Percentiles rank a stretch among this genome's conserved stretches.
phyloP scores from a whole-genome alignment of 2,329 filamentous ascomycete genomes.

The Fusarium torulosum region DNA sequence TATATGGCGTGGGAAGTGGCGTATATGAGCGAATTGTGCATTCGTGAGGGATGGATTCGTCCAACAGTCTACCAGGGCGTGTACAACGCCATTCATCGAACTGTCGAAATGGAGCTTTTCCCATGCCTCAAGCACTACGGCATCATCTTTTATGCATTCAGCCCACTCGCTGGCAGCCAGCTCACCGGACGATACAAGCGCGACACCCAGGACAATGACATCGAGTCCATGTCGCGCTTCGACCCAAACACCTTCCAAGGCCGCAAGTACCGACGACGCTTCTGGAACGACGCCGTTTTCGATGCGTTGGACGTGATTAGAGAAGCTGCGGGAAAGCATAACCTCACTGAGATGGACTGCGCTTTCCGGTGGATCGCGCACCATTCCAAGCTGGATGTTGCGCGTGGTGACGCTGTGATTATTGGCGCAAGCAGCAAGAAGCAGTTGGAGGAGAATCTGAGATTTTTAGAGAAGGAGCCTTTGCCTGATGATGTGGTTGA shows the following conservation, averaged over 20 bases:
- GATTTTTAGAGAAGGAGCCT: constrained; percentile 67
- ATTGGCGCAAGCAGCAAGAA: constrained; percentile 63
- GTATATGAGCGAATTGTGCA: constrained; percentile 77
- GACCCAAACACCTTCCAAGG: constrained; percentile 35
- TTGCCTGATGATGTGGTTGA: constrained; percentile 79
- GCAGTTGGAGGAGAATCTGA: constrained; percentile 62
- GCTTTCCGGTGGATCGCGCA: constrained; percentile 77
- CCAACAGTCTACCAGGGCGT: constrained; percentile 82
- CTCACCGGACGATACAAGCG: constrained; percentile 70
- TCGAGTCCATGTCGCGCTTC: constrained; percentile 43
- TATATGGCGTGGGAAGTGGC: constrained; percentile 83
- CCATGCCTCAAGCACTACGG: constrained; percentile 75
- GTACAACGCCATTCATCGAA: constrained; percentile 64
- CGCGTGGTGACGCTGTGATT: constrained; percentile 60
- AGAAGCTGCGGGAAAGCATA: constrained; percentile 71
- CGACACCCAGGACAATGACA: constrained; percentile 42
- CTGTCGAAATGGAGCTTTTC: constrained; percentile 75
- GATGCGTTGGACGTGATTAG: constrained; percentile 73
- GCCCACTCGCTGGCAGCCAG: constrained; percentile 77
- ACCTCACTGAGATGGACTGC: constrained; percentile 73
- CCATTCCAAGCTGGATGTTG: constrained; percentile 63
- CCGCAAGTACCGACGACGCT: constrained; percentile 50
- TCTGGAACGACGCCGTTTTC: constrained; percentile 71
- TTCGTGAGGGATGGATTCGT: constrained; percentile 74
- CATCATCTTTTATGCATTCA: constrained; percentile 77